These are phyloP conservation scores for Penicillium sp. DNA, from an alignment of 2,329 filamentous ascomycete genomes.

Conservation along the genomic window DNA sequence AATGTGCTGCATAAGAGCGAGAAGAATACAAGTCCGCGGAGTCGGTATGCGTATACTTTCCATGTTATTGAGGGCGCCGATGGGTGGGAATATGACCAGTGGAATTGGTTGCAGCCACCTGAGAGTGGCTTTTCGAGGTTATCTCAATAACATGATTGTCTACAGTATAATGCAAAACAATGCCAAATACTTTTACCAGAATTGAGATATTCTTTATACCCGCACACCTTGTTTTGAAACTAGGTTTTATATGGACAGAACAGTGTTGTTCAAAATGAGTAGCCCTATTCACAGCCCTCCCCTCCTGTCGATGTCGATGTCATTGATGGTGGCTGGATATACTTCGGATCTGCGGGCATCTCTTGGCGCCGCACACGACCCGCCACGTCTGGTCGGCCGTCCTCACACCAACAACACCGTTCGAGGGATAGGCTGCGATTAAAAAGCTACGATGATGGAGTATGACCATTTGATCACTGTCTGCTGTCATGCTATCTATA, in stretches of 20 bases:
- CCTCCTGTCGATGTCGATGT: too few species aligned
- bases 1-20: slow-evolving; percentile 96
- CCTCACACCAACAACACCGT: not conserved
- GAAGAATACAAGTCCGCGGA: slow-evolving; percentile 83
- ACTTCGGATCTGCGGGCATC: not conserved
- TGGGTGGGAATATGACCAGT: slow-evolving; percentile 71
- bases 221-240: too few species aligned
- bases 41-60: slow-evolving; percentile 95
- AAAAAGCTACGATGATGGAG: not conserved
- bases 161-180: too few species aligned
- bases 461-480: slow-evolving; percentile 69
- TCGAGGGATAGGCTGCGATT: not conserved
- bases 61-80: slow-evolving; percentile 88
- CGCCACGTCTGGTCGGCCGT: not conserved
- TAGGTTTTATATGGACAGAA: too few species aligned
- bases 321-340: too few species aligned
- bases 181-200: too few species aligned
- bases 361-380: not conserved
- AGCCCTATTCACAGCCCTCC: too few species aligned
- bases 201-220: too few species aligned
- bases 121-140: slow-evolving; percentile 75
- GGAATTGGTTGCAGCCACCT: slow-evolving; percentile 93
- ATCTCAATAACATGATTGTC: slow-evolving; percentile 1
- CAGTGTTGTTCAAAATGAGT: too few species aligned
- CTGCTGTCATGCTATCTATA: slow-evolving; percentile 83